Percentiles rank a stretch among this genome's conserved stretches.
Evolutionary conservation across 495 filamentous ascomycete species (phyloP).

Genomic region (Amniculicola lignicola): DNA sequence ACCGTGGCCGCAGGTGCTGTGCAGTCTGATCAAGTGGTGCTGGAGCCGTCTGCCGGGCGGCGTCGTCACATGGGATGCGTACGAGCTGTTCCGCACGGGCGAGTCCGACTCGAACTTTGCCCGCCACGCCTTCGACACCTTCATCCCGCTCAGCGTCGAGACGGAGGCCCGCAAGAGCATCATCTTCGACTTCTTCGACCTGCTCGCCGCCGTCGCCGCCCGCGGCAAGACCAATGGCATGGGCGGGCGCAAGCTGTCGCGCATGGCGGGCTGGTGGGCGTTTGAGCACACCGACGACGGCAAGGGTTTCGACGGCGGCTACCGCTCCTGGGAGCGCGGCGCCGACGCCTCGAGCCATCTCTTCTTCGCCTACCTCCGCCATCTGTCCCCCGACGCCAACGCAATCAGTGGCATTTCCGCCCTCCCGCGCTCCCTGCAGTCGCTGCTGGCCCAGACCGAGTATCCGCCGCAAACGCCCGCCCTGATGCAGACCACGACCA

Average conservation of each 20-base stretch:
- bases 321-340: constrained; percentile 81
- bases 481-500: constrained; percentile 73
- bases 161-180: constrained; percentile 82
- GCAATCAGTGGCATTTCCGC: constrained; percentile 72
- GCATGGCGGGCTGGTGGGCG: constrained; percentile 98
- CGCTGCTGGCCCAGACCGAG: constrained; percentile 86
- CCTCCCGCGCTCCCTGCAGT: constrained; percentile 84
- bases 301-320: constrained; percentile 94
- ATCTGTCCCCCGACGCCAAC: constrained; percentile 71
- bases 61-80: constrained; percentile 94
- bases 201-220: constrained; percentile 75
- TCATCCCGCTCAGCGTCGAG: constrained; percentile 91
- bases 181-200: constrained; percentile 95
- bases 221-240: constrained; percentile 92
- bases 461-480: constrained; percentile 83
- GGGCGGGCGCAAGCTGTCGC: constrained; percentile 87
- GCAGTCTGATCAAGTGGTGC: constrained; percentile 96
- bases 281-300: constrained; percentile 84
- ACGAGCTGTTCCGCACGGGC: constrained; percentile 91
- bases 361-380: constrained; percentile 96
- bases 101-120: constrained; percentile 93
- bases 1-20: constrained; percentile 68
- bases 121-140: constrained; percentile 89
- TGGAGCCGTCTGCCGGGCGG: constrained; percentile 92
- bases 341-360: constrained; percentile 94